Base-by-base conservation (phyloP, 345 rosid species). In the Chamaenerion angustifolium region DNA sequence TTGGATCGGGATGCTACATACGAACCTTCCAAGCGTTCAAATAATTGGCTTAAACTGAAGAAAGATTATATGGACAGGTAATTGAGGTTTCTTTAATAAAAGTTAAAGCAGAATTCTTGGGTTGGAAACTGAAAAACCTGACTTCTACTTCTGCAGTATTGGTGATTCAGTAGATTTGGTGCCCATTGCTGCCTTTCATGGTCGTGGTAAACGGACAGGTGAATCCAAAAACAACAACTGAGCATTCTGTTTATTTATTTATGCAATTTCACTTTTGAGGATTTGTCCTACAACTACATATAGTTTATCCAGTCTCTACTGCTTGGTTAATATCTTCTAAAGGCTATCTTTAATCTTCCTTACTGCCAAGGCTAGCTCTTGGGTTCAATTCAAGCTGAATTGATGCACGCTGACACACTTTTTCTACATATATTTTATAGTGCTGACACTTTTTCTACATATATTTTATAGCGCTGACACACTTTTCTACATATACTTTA, bases 131-230 rank as follows among this genome's bases (percentile, higher is more conserved):
- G 56, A 42, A 17, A 52, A 21, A 10, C 58, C 46, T 37, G 27
- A 66, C 44, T 4, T 53, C 25, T 40, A 42, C 55, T 52, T 45
- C 27, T 72, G 70, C 85, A 87, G 95, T 60, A 72, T 84, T 60
- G 98, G 96, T 9, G 98, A 92, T 57, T 80, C 95, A 12, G 67
- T 92, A 31, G 96, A 92, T 80, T 83, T 92, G 62, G 96, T 92
- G 47, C 95, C 98, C 53, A 82, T 87, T 65, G 98, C 82, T 48
- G 98, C 93, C 55, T 84, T 84, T 73, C 93, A 82, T 65, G 98
- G 98, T 42, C 85, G 83, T 59, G 98, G 98, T 58, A 92, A 92
- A 73, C 95, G 93, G 13, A 76, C 88, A 55, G 95, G 96, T 86
- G 49, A 56, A 15, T 56, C 49, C n/a, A 8, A n/a, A 11, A 40